Evolutionary conservation across 2,329 filamentous ascomycete species (phyloP), one percentile per base, ranked within the genome.

Genomic region (Verticillium nubilum): DNA sequence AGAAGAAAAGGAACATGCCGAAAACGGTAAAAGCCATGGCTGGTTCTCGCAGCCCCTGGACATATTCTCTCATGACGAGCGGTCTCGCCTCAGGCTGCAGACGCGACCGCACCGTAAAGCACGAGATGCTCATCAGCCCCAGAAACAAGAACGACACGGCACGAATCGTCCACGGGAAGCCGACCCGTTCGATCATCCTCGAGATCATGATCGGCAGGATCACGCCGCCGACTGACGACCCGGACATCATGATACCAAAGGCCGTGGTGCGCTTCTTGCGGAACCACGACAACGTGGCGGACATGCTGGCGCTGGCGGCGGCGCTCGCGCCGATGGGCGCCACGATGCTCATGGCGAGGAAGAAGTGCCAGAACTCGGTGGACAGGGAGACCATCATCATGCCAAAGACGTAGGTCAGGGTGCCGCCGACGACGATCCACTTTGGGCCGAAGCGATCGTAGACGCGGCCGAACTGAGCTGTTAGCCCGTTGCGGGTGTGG

Each of bases 391-490:
- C 77, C 84, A 89, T 87, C 84, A 89, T 87, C 19, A 89, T 71
- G 26, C 84, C 82, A 53, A 89, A 82, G 62, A 89, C 77, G 69
- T 87, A 84, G 60, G 82, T 69, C 60, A 86, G 65, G 4, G 79
- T 80, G 29, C 86, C 86, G 57, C 72, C 65, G 19, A 80, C 62
- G 15, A 88, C 73, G 4, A 90, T 74, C 60, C 76, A 82, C 42
- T 79, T 78, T 0, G 88, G 86, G 1, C 88, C 88, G 63, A 84
- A 83, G 63, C 78, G 82, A 69, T 91, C 88, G 65, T 84, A 89
- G 12, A 88, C 54, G 47, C 81, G 83, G 1, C 89, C 88, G 56
- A 76, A 86, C 60, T 71, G 60, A 53, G 58, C 56, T 27, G 27
- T 12, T 25, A 50, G 42, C 42, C 19, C n/a, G 42, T 4, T 31